Percentiles rank a stretch among this genome's conserved stretches.
Conservation (phyloP, 495 filamentous ascomycete species). For the Neurospora discreta region DNA sequence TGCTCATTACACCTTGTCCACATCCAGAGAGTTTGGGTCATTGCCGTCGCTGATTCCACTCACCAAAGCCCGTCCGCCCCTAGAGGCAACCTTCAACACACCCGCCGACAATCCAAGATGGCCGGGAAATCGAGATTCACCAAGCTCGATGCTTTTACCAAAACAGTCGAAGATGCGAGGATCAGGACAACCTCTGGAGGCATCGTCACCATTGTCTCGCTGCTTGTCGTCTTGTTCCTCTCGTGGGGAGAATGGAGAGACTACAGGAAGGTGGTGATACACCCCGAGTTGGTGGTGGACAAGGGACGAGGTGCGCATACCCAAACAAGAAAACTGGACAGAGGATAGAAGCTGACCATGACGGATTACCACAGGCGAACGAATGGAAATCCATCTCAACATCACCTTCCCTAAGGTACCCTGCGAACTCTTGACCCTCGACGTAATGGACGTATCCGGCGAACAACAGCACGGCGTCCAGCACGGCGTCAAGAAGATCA, state of each 20-base stretch:
- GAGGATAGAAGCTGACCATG: conserved; percentile 8
- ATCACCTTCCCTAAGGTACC: conserved; percentile 90
- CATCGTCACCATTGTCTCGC: conserved; percentile 81
- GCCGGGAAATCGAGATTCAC: conserved; percentile 76
- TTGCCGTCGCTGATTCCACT: neutral
- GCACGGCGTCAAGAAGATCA: conserved; percentile 84
- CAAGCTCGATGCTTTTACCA: conserved; percentile 94
- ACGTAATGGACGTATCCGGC: conserved; percentile 97
- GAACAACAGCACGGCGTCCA: conserved; percentile 89
- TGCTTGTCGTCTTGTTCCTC: conserved; percentile 78
- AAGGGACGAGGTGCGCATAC: conserved; percentile 72
- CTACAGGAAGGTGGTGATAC: conserved; percentile 74
- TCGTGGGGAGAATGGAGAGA: conserved; percentile 94
- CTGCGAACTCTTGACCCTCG: conserved; percentile 89
- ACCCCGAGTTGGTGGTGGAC: conserved; percentile 90
- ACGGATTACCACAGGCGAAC: conserved; percentile 51
- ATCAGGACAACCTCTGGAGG: conserved; percentile 95
- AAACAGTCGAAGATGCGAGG: conserved; percentile 96
- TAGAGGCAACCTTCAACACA: neutral
- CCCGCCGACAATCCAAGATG: conserved; percentile 30
- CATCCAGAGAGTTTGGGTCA: neutral
- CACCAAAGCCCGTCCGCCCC: neutral
- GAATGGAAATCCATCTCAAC: conserved; percentile 98
- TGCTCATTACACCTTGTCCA: neutral
- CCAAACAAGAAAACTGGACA: neutral